Evolutionary conservation across 495 filamentous ascomycete genomes (phyloP).

Genomic region (Neurospora sp.): DNA sequence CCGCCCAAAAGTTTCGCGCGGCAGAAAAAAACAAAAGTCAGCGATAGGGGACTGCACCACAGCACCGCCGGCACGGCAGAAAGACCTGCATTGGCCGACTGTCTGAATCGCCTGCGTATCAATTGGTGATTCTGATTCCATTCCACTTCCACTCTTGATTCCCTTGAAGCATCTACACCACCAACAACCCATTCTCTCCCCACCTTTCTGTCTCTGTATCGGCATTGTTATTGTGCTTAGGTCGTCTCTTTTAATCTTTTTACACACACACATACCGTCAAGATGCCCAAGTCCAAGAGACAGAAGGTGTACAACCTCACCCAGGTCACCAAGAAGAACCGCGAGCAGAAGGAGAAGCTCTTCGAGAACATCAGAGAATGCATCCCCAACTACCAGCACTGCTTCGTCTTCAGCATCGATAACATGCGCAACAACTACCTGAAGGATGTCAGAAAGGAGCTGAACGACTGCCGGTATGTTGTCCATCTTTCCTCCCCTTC

Average conservation of each 20-base stretch:
- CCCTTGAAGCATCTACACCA: background rate
- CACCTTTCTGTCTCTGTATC: background rate
- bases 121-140: background rate
- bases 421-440: constrained; percentile 99
- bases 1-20: constrained; percentile 10
- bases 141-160: background rate
- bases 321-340: constrained; percentile 80
- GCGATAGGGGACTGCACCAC: background rate
- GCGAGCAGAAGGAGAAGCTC: constrained; percentile 77
- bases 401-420: constrained; percentile 86
- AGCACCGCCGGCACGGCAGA: background rate
- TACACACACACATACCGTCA: constrained; percentile 19
- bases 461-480: constrained; percentile 71
- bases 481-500: too few relatives aligned
- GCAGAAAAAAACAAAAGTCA: constrained; percentile 7
- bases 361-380: constrained; percentile 81
- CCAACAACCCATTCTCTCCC: background rate
- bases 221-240: background rate
- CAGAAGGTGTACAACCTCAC: constrained; percentile 79
- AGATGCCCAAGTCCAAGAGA: constrained; percentile 95
- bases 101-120: background rate
- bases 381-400: constrained; percentile 74
- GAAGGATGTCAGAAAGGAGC: constrained; percentile 78
- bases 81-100: background rate
- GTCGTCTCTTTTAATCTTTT: background rate